A percentile compares a stretch with the other conserved stretches of the same genome.
Evolutionary conservation across 2,329 filamentous ascomycete species (phyloP).

Genomic region (Colletotrichum sp.): DNA sequence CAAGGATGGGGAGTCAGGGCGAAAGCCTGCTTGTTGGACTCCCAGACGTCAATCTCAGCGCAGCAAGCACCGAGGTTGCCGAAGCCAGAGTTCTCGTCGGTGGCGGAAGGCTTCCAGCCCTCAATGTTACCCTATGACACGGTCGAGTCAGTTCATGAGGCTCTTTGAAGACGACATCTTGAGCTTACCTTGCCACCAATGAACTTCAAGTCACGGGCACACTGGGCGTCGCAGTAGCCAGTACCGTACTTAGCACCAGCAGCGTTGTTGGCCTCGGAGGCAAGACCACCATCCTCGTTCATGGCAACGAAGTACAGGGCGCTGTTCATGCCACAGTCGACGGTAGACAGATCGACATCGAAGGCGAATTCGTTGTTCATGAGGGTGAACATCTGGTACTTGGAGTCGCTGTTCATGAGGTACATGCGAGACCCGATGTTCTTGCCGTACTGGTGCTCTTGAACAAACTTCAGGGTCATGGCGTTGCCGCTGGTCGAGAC

Average conservation of each 20-base stretch:
- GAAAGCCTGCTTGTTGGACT: constrained; percentile 28
- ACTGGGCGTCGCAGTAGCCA: constrained; percentile 57
- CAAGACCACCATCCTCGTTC: constrained; percentile 56
- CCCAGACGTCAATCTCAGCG: constrained; percentile 29
- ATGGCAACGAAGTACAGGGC: constrained; percentile 51
- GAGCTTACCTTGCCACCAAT: constrained; percentile 43
- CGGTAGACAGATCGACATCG: constrained; percentile 65
- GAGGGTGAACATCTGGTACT: constrained; percentile 62
- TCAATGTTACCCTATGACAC: constrained; percentile 23
- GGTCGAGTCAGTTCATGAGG: neutral
- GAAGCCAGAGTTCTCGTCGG: constrained; percentile 25
- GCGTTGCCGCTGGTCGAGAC: constrained; percentile 47
- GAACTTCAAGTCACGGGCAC: constrained; percentile 53
- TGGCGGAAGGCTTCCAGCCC: constrained; percentile 25
- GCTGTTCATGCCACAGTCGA: constrained; percentile 68
- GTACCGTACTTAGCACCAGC: constrained; percentile 59
- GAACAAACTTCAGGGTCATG: constrained; percentile 54
- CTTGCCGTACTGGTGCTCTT: constrained; percentile 40
- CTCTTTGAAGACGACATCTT: rapidly evolving
- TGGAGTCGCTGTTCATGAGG: constrained; percentile 56
- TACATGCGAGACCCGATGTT: constrained; percentile 54
- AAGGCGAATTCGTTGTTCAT: constrained; percentile 67
- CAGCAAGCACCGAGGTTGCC: constrained; percentile 27
- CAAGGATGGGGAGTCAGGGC: constrained; percentile 29
- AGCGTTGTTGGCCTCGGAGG: constrained; percentile 47